Evolutionary conservation across 2,329 filamentous ascomycete species (phyloP).

Genomic region (Bretziella fagacearum): DNA sequence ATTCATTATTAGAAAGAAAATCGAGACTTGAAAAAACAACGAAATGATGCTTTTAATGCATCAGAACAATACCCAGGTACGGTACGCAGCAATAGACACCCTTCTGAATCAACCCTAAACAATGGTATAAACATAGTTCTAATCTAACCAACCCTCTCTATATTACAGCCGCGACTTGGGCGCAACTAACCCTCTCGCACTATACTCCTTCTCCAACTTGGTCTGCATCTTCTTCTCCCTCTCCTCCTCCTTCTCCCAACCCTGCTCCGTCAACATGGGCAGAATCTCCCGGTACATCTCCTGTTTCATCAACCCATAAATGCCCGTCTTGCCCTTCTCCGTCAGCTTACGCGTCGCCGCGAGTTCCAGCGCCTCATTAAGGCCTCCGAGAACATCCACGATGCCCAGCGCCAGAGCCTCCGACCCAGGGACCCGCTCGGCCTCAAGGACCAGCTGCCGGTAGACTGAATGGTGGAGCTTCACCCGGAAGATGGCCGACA

Average conservation of each 20-base stretch:
- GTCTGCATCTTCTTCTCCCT: constrained; percentile 30
- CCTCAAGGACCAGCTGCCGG: constrained; percentile 55
- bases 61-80: too few relatives aligned
- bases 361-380: constrained; percentile 45
- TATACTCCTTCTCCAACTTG: constrained; percentile 28
- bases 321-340: constrained; percentile 44
- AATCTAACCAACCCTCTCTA: background rate
- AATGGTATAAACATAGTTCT: background rate
- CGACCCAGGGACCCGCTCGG: constrained; percentile 44
- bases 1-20: too few relatives aligned
- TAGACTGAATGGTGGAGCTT: constrained; percentile 44
- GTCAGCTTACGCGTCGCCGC: constrained; percentile 41
- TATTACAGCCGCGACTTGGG: constrained; percentile 23
- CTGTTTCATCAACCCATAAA: constrained; percentile 55
- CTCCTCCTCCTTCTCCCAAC: constrained; percentile 32
- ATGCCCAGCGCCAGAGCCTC: constrained; percentile 50
- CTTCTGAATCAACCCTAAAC: too few relatives aligned
- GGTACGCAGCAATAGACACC: too few relatives aligned
- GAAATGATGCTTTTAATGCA: too few relatives aligned
- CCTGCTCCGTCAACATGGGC: constrained; percentile 35
- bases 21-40: too few relatives aligned
- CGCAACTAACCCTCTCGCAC: constrained; percentile 10
- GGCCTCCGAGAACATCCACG: constrained; percentile 48
- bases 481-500: constrained; percentile 57
- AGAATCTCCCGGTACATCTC: constrained; percentile 59